Evolutionary conservation across 2,329 filamentous ascomycete genomes (phyloP), one percentile per base, ranked within the genome.

Genomic region (Trichoderma simmonsii): DNA sequence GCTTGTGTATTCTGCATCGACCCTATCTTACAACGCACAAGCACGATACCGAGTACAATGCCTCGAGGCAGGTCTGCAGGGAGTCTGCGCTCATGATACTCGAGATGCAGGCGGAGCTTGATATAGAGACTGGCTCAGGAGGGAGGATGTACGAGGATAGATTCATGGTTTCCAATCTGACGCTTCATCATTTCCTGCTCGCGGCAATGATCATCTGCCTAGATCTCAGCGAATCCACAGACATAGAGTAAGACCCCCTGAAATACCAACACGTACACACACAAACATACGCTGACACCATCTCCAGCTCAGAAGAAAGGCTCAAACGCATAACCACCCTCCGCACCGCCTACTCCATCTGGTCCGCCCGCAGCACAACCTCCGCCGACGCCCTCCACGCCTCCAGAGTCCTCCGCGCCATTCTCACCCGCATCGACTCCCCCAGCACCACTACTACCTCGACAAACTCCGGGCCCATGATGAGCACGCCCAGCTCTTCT

Each of bases 191-290:
- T 74, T 90, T 89, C 73, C 78, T 90, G 30, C 83, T 90, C 21
- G 88, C 88, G 0, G 85, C 87, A 14, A 90, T 89, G 86, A 85
- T 90, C 54, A 75, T 90, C 6, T 90, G 86, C 71, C 77, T 90
- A 3, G 85, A 87, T 73, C 77, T 86, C 14, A 81, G 80, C 28
- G 83, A 85, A 73, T 81, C 81, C 21, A 74, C 75, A 32, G 78
- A 81, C 24, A 80, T 79, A 73, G 80, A 76, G 84, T 84, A 78
- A 69, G 56, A 3, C 36, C 36, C 61, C 26, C n/a, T n/a, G 5
- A 60, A 72, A 3, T 32, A 1, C n/a, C 39, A 26, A 8, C 24
- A 24, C 36, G 3, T 8, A 34, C 18, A 8, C 28, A 11, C n/a
- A 48, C n/a, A 32, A 2, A 43, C 3, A 15, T 9, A 64, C 36